Evolutionary conservation across 179 eudicot genomes (phyloP).

Genomic region (Spinacia oleracea): DNA sequence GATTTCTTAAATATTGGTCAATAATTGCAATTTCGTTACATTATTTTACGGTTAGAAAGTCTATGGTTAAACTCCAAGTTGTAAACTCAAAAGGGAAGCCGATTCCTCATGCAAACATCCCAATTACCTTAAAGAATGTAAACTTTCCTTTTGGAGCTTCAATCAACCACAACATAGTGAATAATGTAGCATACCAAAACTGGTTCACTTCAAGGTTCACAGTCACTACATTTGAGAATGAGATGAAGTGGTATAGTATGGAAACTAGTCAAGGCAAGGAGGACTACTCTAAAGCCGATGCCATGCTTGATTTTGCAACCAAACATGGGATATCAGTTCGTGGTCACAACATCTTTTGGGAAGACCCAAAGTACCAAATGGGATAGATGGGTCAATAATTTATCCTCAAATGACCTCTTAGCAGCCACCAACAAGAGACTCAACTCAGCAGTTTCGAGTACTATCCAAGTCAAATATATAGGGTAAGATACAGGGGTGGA

Average conservation of each 20-base stretch:
- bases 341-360: conserved; percentile 79
- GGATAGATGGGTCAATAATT: conserved; percentile 43
- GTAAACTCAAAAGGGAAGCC: conserved; percentile 37
- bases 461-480: too few relatives aligned
- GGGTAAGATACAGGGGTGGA: too few relatives aligned
- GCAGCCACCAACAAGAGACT: conserved; percentile 40
- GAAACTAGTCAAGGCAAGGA: conserved; percentile 41
- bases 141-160: conserved; percentile 63
- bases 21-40: background rate
- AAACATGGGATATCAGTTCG: conserved; percentile 39
- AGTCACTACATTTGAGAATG: conserved; percentile 60
- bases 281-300: conserved; percentile 54
- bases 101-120: conserved; percentile 9
- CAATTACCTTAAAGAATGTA: conserved; percentile 14
- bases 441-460: conserved; percentile 38
- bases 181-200: conserved; percentile 46
- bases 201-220: conserved; percentile 59
- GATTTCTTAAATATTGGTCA: background rate
- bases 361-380: conserved; percentile 42
- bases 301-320: conserved; percentile 43
- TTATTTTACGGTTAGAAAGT: conserved; percentile 34
- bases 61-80: conserved; percentile 38
- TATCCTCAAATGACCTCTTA: conserved; percentile 31
- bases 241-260: conserved; percentile 65
- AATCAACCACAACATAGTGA: conserved; percentile 45